Evolutionary conservation across 2,329 filamentous ascomycete species (phyloP), one percentile per base, ranked within the genome.

Genomic region (Aspergillus quadricinctus): DNA sequence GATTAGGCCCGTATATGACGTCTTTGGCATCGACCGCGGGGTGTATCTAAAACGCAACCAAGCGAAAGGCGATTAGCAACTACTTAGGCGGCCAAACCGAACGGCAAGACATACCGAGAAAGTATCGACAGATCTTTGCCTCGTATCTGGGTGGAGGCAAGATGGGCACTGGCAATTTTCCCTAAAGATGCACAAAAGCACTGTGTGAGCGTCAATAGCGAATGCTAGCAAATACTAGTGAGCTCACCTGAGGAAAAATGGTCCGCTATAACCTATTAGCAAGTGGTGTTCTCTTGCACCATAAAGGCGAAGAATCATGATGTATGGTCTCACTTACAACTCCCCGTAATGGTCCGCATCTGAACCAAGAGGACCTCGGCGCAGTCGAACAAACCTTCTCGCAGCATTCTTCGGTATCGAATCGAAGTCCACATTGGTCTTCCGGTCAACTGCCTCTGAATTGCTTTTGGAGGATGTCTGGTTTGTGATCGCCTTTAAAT

Each of bases 151-250:
- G 70, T 91, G 87, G 25, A 88, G 79, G 67, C 89, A 92, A 57
- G 76, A 70, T 1, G 72, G 64, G 67, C 88, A 92, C 57, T 85
- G 86, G 66, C 89, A 92, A 66, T 90, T 88, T 64, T 92, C 88
- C 60, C 88, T 87, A 21, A 70, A 21, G 49, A 55, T 43, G 17
- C n/a, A 48, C 27, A 21, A 28, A 49, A n/a, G 25, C 8, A 8
- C 1, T 46, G 4, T 19, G 17, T 54, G 28, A 50, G 50, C n/a
- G 14, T 17, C 9, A 27, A 6, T 35, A n/a, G 29, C n/a, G 1
- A 23, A 51, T 9, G 57, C 49, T 53, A 7, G 14, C 17, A 37
- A 23, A 10, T 41, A 23, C 8, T 28, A 37, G 17, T 29, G 27
- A 14, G 52, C 40, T 27, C 25, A 63, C 60, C 65, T 64, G 8